phyloP scores from a whole-genome alignment of 352 stramenopile species.

The Phytophthora vignae region DNA sequence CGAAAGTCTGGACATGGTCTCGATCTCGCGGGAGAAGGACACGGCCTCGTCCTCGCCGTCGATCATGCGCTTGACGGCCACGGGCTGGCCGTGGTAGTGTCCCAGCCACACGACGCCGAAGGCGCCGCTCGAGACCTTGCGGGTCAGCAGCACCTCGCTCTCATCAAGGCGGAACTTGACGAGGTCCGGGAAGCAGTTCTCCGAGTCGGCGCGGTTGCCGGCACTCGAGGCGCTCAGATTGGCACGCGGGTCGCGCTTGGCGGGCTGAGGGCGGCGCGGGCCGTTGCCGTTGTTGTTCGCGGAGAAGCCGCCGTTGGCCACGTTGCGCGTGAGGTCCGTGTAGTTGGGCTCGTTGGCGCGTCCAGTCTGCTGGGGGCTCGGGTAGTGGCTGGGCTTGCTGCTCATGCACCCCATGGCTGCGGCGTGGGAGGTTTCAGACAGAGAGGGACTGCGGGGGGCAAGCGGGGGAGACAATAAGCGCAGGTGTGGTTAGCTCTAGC shows the following conservation, averaged over 20 bases:
- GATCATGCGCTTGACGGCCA: constrained; percentile 90
- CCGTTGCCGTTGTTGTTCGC: constrained; percentile 16
- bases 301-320: constrained; percentile 44
- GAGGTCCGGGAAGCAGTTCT: constrained; percentile 79
- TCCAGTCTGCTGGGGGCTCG: constrained; percentile 18
- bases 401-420: constrained; percentile 43
- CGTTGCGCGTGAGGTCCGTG: constrained; percentile 39
- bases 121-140: constrained; percentile 83
- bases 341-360: constrained; percentile 49
- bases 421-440: constrained; percentile 20
- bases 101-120: constrained; percentile 88
- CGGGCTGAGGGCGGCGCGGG: constrained; percentile 15
- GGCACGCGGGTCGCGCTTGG: constrained; percentile 27
- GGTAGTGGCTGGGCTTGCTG: constrained; percentile 38
- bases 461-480: constrained; percentile 22
- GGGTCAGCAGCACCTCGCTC: constrained; percentile 83
- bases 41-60: constrained; percentile 78
- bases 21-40: constrained; percentile 84
- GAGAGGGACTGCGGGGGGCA: constrained; percentile 14
- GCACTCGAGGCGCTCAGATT: constrained; percentile 21
- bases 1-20: constrained; percentile 82
- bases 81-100: constrained; percentile 87
- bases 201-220: constrained; percentile 39
- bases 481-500: not conserved
- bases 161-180: constrained; percentile 81